A percentile compares a stretch with the other conserved stretches of the same genome.
phyloP scores from a whole-genome alignment of 305 asterid genomes.

The Solanum hybrid region DNA sequence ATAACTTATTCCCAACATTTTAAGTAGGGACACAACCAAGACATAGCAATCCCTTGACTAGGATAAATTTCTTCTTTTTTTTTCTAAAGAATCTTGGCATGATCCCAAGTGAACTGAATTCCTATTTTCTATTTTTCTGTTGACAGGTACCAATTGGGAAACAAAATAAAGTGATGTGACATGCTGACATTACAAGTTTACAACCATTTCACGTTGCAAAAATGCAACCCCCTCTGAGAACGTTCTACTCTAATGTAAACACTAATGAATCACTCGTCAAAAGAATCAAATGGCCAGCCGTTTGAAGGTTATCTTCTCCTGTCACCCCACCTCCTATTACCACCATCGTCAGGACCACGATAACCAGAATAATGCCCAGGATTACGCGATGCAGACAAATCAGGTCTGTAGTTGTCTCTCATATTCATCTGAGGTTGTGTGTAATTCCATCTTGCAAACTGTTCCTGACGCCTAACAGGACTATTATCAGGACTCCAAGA shows the following conservation, averaged over 20 bases:
- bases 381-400: conserved; percentile 18
- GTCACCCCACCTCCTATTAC: conserved; percentile 48
- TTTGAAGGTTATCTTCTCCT: conserved; percentile 20
- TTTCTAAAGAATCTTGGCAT: background rate
- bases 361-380: conserved; percentile 26
- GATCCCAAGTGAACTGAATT: background rate
- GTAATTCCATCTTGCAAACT: conserved; percentile 24
- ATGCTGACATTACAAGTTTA: background rate
- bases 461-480: conserved; percentile 39
- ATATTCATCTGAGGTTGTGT: conserved; percentile 21
- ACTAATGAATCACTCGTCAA: background rate
- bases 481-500: conserved; percentile 75
- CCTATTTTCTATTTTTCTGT: background rate
- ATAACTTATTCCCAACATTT: background rate
- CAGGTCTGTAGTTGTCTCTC: conserved; percentile 28
- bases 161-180: background rate
- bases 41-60: too few relatives aligned
- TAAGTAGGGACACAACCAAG: background rate
- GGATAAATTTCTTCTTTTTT: background rate
- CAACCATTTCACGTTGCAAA: background rate
- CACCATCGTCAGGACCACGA: conserved; percentile 25
- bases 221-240: background rate
- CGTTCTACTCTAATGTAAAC: background rate
- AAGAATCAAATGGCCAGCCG: background rate
- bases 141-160: background rate